Evolutionary conservation across 208 protist genomes (phyloP), one percentile per base, ranked within the genome.

Genomic region (Leishmania amazonensis): DNA sequence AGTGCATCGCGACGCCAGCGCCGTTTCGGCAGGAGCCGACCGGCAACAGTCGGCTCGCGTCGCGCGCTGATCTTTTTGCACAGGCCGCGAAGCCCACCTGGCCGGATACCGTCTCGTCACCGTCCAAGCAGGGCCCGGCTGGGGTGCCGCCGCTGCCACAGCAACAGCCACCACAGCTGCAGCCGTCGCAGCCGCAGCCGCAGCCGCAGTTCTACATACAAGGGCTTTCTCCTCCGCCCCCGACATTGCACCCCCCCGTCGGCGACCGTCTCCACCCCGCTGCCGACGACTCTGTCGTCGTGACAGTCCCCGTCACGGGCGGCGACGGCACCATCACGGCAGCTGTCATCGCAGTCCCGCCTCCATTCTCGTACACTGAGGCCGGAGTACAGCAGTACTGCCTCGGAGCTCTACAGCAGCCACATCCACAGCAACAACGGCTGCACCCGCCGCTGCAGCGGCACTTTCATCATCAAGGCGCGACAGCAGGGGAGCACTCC

Each of bases 341-440:
- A 45, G 58, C 58, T 24, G 51, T 53, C 51, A 42, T 78, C 58
- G 21, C 51, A 40, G 72, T 76, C 4, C 72, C 72, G 4, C 35
- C 75, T 7, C 75, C 54, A 2, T 67, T 68, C 60, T 67, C 75
- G 40, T n/a, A 65, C 75, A 53, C 57, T 35, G 75, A 64, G 1
- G 21, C 40, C 5, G 75, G 40, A 38, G n/a, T 53, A 35, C 75
- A 78, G 75, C 57, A 53, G 40, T 78, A 68, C 38, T 70, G 75
- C 40, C 38, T 68, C 40, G 35, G 38, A 7, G 75, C 38, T 45
- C 75, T 78, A 19, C 75, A 70, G 31, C 57, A 78, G 38, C 73
- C 62, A 57, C 35, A 17, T 3, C 68, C 17, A 7, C 68, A 73
- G 45, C 45, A 75, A 35, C 70, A 75, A 24, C 70, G n/a, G 19